Percentiles rank a stretch among this genome's conserved stretches.
Conservation (phyloP, 805 yeast species). For the Saccharomycopsis selenospora region DNA sequence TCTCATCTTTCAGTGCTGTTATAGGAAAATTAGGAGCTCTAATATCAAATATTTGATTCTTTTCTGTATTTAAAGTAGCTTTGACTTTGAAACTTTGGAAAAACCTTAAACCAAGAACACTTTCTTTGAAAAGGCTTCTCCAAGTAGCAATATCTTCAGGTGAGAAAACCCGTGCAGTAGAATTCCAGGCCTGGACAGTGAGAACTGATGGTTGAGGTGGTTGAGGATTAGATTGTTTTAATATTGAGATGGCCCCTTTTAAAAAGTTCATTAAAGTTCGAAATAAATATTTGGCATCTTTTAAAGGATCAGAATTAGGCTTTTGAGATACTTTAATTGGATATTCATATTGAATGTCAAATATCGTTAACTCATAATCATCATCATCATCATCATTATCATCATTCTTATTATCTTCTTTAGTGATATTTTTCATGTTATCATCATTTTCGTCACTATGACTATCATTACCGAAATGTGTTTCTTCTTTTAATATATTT, state of each 20-base stretch:
- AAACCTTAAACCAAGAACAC: conserved; percentile 70
- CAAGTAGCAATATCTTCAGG: conserved; percentile 77
- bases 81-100: conserved; percentile 47
- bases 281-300: conserved; percentile 83
- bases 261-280: conserved; percentile 84
- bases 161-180: conserved; percentile 74
- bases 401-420: conserved; percentile 21
- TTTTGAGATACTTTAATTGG: conserved; percentile 57
- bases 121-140: conserved; percentile 73
- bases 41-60: conserved; percentile 43
- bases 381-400: conserved; percentile 16
- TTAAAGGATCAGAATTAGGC: conserved; percentile 56
- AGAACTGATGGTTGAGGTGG: conserved; percentile 46
- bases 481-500: conserved; percentile 2
- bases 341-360: conserved; percentile 39
- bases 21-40: conserved; percentile 80
- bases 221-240: conserved; percentile 85
- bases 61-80: conserved; percentile 23
- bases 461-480: conserved; percentile 3
- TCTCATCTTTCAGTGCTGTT: conserved; percentile 84
- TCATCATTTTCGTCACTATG: conserved; percentile 26
- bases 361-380: conserved; percentile 30
- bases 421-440: conserved; percentile 26
- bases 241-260: conserved; percentile 81
- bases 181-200: conserved; percentile 65